Evolutionary conservation across 2,329 filamentous ascomycete genomes (phyloP).

Genomic region (Dactylellina parvicollis): DNA sequence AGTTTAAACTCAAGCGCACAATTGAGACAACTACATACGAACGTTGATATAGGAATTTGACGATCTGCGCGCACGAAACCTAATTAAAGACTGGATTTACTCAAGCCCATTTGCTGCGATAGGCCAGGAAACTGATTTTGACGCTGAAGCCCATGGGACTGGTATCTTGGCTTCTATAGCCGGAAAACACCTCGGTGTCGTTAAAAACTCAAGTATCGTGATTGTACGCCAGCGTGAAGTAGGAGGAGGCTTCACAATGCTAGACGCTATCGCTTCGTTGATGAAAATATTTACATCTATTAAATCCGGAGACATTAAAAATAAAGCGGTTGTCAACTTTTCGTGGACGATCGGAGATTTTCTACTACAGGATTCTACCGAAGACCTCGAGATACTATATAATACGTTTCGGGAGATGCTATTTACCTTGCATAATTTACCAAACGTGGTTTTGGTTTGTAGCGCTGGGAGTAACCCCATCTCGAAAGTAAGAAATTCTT

Average conservation of each 20-base stretch:
- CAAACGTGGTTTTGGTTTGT: constrained; percentile 20
- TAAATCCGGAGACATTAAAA: neutral
- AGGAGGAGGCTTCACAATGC: constrained; percentile 8
- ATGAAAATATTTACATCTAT: constrained; percentile 11
- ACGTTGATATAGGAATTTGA: constrained; percentile 50
- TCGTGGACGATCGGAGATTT: neutral
- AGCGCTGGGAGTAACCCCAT: neutral
- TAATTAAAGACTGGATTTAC: constrained; percentile 31
- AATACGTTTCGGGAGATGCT: neutral
- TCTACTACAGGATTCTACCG: neutral
- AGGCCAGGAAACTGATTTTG: constrained; percentile 9
- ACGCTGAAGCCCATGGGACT: constrained; percentile 14
- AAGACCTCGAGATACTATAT: neutral
- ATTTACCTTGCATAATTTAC: constrained; percentile 9
- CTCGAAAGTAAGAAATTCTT: too few relatives aligned
- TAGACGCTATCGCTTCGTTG: constrained; percentile 10
- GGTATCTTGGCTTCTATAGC: constrained; percentile 15
- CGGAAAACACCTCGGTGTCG: constrained; percentile 18
- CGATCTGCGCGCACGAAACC: neutral
- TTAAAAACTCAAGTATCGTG: constrained; percentile 33
- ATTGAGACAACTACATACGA: neutral
- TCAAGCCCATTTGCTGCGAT: constrained; percentile 23
- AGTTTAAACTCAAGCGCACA: neutral
- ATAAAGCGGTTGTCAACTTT: constrained; percentile 17
- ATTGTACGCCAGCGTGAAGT: constrained; percentile 24